These are phyloP conservation scores for Verticillium zaregamsianum DNA, from an alignment of 2,329 filamentous ascomycete genomes.

Conservation along the genomic window DNA sequence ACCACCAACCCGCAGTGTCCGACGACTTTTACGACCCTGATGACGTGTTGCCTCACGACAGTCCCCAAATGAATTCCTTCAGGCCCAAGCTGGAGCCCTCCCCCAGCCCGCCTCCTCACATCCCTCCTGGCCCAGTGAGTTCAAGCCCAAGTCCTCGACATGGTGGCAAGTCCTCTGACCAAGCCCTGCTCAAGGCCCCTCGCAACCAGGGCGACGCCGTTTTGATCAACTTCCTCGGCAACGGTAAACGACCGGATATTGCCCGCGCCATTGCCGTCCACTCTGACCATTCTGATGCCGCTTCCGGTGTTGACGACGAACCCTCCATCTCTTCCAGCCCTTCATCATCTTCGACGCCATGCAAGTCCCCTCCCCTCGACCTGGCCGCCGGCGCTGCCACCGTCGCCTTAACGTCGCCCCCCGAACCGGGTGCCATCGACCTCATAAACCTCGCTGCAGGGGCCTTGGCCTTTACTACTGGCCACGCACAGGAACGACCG, in stretches of 20 bases:
- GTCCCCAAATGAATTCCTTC: conserved; percentile 27
- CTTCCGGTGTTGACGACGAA: conserved; percentile 7
- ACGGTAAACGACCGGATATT: conserved; percentile 61
- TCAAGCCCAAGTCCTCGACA: conserved; percentile 29
- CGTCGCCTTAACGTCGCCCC: background rate
- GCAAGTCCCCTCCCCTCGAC: background rate
- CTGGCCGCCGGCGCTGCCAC: conserved; percentile 1
- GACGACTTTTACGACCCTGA: conserved; percentile 41
- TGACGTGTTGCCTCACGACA: conserved; percentile 35
- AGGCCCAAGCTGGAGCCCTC: conserved; percentile 23
- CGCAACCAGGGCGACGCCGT: conserved; percentile 61
- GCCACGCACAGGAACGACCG: background rate
- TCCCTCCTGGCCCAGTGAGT: conserved; percentile 40
- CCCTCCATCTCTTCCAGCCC: conserved; percentile 6
- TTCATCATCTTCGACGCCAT: conserved; percentile 5
- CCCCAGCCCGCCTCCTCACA: conserved; percentile 43
- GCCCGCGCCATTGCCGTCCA: conserved; percentile 54
- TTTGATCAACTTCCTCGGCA: conserved; percentile 60
- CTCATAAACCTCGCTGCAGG: conserved; percentile 25
- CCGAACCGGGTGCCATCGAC: conserved; percentile 14
- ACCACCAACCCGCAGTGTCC: conserved; percentile 19
- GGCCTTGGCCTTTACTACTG: conserved; percentile 20
- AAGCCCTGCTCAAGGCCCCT: conserved; percentile 44
- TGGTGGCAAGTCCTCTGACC: conserved; percentile 44
- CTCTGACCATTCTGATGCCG: conserved; percentile 18